Evolutionary conservation across 108 stramenopile genomes (phyloP).

Genomic region (Cyclotella choctawhatcheeana): DNA sequence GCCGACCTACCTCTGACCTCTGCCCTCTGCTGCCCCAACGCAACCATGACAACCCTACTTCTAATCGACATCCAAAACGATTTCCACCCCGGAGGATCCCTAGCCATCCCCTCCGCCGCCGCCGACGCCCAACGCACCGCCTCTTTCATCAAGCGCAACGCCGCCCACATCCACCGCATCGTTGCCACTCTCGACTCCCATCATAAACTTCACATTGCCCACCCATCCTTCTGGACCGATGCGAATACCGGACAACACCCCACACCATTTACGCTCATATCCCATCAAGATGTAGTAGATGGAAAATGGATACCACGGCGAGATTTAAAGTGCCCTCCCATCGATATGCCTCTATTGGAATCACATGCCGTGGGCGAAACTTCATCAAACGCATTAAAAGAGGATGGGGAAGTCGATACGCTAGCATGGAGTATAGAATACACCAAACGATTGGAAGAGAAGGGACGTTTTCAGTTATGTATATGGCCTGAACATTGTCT

Average conservation of each 20-base stretch:
- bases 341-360: slow-evolving; percentile 29
- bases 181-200: slow-evolving; percentile 94
- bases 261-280: slow-evolving; percentile 88
- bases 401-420: slow-evolving; percentile 48
- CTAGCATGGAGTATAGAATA: slow-evolving; percentile 66
- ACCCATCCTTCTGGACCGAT: slow-evolving; percentile 86
- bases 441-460: slow-evolving; percentile 64
- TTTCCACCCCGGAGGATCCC: slow-evolving; percentile 92
- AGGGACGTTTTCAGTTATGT: slow-evolving; percentile 75
- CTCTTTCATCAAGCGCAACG: slow-evolving; percentile 57
- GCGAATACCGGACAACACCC: slow-evolving; percentile 53
- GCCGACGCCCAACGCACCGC: slow-evolving; percentile 86
- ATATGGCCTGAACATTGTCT: slow-evolving; percentile 99
- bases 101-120: slow-evolving; percentile 87
- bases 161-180: slow-evolving; percentile 66
- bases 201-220: slow-evolving; percentile 92
- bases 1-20: too few species aligned
- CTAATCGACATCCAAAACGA: slow-evolving; percentile 93
- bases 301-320: slow-evolving; percentile 17
- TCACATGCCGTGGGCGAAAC: slow-evolving; percentile 31
- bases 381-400: not conserved
- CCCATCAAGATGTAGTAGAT: slow-evolving; percentile 38
- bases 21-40: not conserved
- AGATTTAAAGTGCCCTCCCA: slow-evolving; percentile 15
- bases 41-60: slow-evolving; percentile 62